phyloP scores from a whole-genome alignment of 225 moss, liverwort and hornwort genomes.

The Neckera pumila region DNA sequence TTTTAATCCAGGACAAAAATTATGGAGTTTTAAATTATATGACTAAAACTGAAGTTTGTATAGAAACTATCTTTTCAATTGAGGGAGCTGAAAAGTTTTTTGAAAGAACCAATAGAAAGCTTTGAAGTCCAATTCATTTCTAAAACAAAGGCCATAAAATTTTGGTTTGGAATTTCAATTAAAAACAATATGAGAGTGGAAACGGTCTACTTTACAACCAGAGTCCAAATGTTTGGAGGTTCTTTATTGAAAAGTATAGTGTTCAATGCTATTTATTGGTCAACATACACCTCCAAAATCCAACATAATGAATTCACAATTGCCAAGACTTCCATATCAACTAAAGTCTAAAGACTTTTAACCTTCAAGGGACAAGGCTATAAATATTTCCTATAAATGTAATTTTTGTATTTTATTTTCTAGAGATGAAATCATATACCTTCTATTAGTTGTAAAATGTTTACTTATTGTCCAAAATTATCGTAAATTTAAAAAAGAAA shows the following conservation, averaged over 20 bases:
- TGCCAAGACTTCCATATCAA: too few relatives aligned
- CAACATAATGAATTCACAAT: too few relatives aligned
- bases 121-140: too few relatives aligned
- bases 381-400: neutral
- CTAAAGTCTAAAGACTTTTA: neutral
- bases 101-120: neutral
- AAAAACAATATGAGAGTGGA: neutral
- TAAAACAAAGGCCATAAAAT: too few relatives aligned
- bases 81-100: neutral
- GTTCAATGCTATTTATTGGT: too few relatives aligned
- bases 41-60: too few relatives aligned
- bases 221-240: too few relatives aligned
- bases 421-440: rapidly evolving
- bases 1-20: neutral
- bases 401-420: neutral
- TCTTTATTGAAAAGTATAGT: too few relatives aligned
- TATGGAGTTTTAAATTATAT: too few relatives aligned
- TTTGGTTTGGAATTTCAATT: neutral
- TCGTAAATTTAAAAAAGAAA: neutral
- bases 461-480: neutral
- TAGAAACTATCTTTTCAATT: neutral
- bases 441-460: neutral
- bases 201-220: too few relatives aligned
- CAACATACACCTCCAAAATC: too few relatives aligned
- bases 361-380: rapidly evolving